Evolutionary conservation across 2,329 filamentous ascomycete species (phyloP).

Genomic region (Apiospora koreana): DNA sequence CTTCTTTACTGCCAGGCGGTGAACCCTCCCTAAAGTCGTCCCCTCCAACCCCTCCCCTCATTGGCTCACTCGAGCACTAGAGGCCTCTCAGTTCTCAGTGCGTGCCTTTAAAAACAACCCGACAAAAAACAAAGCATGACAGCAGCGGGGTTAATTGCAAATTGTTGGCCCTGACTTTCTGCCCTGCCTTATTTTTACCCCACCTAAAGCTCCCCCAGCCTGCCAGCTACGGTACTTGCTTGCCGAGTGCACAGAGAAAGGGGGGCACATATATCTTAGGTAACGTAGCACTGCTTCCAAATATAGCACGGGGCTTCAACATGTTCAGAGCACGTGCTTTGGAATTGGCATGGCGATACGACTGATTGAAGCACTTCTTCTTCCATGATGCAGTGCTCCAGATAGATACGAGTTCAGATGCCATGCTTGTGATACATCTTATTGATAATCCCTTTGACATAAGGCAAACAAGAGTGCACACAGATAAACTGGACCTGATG

Average conservation of each 20-base stretch:
- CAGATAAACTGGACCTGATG: too few relatives aligned
- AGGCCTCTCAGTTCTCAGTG: too few relatives aligned
- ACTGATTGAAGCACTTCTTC: not conserved
- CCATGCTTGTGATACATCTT: too few relatives aligned
- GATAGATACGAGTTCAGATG: too few relatives aligned
- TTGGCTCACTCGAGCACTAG: not conserved
- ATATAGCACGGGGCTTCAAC: not conserved
- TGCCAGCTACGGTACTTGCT: not conserved
- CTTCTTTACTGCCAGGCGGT: conserved; percentile 4
- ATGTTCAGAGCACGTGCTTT: not conserved
- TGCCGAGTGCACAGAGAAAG: not conserved
- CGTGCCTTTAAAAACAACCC: not conserved
- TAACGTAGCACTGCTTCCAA: not conserved
- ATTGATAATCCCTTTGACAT: too few relatives aligned
- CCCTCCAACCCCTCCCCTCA: not conserved
- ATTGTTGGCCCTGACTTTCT: not conserved
- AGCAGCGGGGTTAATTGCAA: not conserved
- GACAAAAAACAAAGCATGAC: not conserved
- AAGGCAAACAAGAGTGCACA: too few relatives aligned
- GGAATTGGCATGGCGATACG: too few relatives aligned
- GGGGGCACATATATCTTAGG: not conserved
- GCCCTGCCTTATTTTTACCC: not conserved
- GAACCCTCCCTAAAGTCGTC: not conserved
- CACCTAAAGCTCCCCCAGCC: not conserved
- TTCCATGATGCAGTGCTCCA: not conserved